Evolutionary conservation across 352 stramenopile species (phyloP).

Genomic region (Phytophthora pinifolia): DNA sequence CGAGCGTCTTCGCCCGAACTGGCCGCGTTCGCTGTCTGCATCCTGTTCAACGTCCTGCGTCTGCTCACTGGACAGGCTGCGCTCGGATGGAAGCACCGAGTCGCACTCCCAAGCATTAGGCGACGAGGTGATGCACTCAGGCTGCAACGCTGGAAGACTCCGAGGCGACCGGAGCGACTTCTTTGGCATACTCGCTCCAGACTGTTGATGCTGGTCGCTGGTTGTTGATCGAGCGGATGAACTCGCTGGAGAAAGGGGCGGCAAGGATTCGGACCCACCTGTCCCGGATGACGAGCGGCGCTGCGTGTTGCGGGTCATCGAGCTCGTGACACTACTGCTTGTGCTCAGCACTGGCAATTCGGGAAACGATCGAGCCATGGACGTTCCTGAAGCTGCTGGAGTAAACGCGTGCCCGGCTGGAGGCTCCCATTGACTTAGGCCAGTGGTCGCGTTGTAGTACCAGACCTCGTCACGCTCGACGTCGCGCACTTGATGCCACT

Average conservation of each 20-base stretch:
- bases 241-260: constrained; percentile 38
- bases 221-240: constrained; percentile 35
- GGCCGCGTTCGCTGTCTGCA: constrained; percentile 10
- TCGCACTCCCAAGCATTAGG: constrained; percentile 65
- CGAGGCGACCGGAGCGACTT: constrained; percentile 11
- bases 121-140: constrained; percentile 27
- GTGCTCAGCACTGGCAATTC: constrained; percentile 28
- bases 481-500: constrained; percentile 80
- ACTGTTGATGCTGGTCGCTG: constrained; percentile 26
- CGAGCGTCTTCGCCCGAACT: constrained; percentile 18
- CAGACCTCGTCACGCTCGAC: constrained; percentile 66
- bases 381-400: constrained; percentile 12
- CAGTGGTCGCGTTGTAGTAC: constrained; percentile 80
- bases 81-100: constrained; percentile 50
- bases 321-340: background rate
- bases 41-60: constrained; percentile 22
- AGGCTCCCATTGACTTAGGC: constrained; percentile 75
- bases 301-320: constrained; percentile 9
- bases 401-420: constrained; percentile 24
- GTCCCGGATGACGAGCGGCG: constrained; percentile 12
- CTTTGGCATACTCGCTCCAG: constrained; percentile 3
- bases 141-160: constrained; percentile 34
- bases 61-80: constrained; percentile 49
- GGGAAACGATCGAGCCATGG: constrained; percentile 17
- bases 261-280: constrained; percentile 8